A percentile compares a stretch with the other conserved stretches of the same genome.
Evolutionary conservation across 768 basidiomycete species (phyloP).

Genomic region (Lentinula detonsa): DNA sequence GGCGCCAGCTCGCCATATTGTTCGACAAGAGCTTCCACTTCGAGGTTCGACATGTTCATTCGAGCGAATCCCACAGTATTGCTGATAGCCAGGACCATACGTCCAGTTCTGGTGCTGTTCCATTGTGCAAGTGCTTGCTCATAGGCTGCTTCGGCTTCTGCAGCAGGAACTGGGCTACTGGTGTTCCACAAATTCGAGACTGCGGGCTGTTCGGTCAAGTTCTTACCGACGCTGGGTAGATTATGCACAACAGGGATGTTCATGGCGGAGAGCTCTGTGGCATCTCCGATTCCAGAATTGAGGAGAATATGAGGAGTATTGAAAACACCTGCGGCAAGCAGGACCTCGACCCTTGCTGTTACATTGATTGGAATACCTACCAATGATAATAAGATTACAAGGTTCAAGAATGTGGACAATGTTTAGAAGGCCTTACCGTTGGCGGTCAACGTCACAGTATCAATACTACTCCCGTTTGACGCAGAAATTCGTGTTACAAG

Average conservation of each 20-base stretch:
- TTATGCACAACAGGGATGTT: conserved; percentile 25
- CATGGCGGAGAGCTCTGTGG: conserved; percentile 14
- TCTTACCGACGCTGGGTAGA: conserved; percentile 36
- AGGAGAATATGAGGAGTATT: conserved; percentile 38
- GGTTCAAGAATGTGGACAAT: no score
- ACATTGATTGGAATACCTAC: not conserved
- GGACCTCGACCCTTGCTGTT: not conserved
- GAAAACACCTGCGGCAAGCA: conserved; percentile 22
- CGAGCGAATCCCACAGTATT: conserved; percentile 22
- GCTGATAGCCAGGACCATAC: conserved; percentile 8
- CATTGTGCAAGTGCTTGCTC: not conserved
- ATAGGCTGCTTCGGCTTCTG: not conserved
- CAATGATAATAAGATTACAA: not conserved
- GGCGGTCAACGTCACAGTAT: not conserved
- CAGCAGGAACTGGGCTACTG: not conserved
- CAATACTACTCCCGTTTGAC: not conserved
- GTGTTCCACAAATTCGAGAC: not conserved
- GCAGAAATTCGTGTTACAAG: conserved; percentile 9
- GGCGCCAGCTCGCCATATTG: conserved; percentile 21
- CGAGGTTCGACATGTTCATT: conserved; percentile 14
- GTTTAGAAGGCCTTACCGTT: no score
- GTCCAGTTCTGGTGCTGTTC: not conserved
- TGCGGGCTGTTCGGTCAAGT: conserved; percentile 9
- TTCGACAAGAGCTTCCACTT: conserved; percentile 7
- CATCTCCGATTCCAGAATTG: conserved; percentile 39